Conservation (phyloP, 1,139 yeast species). For the Scheffersomyces titani region DNA sequence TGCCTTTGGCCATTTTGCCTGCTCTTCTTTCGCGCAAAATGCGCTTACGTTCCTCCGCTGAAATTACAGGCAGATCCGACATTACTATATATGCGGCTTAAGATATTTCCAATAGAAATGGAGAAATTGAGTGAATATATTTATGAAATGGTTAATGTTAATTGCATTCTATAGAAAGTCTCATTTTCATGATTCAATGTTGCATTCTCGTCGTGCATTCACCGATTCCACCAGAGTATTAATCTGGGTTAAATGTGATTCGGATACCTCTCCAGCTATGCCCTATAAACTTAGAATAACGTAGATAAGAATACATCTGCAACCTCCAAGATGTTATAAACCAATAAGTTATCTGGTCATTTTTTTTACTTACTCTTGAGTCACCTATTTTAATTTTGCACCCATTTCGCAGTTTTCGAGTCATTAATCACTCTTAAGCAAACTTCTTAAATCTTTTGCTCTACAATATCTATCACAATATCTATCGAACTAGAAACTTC, state of each 20-base stretch:
- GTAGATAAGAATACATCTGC: not conserved
- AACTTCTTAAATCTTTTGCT: too few relatives aligned
- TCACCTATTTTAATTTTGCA: not conserved
- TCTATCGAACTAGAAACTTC: too few relatives aligned
- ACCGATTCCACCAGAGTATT: not conserved
- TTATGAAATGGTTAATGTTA: not conserved
- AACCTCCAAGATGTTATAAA: too few relatives aligned
- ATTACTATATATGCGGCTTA: not conserved
- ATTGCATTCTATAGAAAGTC: not conserved
- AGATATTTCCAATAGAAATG: not conserved
- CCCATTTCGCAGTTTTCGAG: not conserved
- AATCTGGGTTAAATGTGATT: not conserved
- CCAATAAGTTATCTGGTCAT: not conserved
- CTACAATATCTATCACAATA: too few relatives aligned
- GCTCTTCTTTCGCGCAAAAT: constrained; percentile 68
- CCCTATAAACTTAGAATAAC: not conserved
- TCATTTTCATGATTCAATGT: not conserved
- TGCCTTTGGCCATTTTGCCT: constrained; percentile 64
- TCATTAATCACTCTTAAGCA: not conserved
- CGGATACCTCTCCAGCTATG: not conserved
- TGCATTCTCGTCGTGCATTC: not conserved
- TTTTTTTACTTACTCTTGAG: not conserved
- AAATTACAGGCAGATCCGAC: constrained; percentile 15
- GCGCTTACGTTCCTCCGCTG: constrained; percentile 65
- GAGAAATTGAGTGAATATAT: too few relatives aligned